phyloP scores from a whole-genome alignment of 306 rosid species.

The Begonia peltatifolia region DNA sequence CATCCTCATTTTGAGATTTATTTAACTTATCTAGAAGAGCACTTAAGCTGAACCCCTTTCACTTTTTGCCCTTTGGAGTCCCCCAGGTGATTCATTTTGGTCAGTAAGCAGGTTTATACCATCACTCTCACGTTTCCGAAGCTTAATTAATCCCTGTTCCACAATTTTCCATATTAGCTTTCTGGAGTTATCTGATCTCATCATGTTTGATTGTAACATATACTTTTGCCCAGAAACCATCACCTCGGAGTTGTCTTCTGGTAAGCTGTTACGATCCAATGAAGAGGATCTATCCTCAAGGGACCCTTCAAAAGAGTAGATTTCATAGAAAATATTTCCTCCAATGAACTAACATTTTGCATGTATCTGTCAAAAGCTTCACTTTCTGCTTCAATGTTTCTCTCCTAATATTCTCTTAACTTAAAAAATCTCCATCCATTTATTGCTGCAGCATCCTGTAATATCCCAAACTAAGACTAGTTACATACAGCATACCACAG shows the following conservation, averaged over 20 bases:
- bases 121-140: conserved; percentile 27
- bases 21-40: conserved; percentile 73
- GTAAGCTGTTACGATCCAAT: conserved; percentile 18
- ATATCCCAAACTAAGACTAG: conserved; percentile 20
- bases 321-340: conserved; percentile 61
- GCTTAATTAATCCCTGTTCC: conserved; percentile 55
- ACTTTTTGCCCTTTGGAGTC: conserved; percentile 22
- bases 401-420: conserved; percentile 63
- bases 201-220: conserved; percentile 45
- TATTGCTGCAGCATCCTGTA: conserved; percentile 75
- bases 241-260: conserved; percentile 25
- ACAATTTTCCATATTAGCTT: conserved; percentile 46
- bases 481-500: conserved; percentile 2
- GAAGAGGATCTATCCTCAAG: conserved; percentile 20
- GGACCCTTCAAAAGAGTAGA: conserved; percentile 23
- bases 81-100: conserved; percentile 24
- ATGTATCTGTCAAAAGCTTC: conserved; percentile 84
- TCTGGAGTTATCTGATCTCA: conserved; percentile 38
- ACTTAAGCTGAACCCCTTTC: conserved; percentile 41
- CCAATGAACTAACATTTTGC: conserved; percentile 63
- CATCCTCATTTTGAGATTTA: conserved; percentile 81
- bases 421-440: conserved; percentile 94
- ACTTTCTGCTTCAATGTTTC: conserved; percentile 57
- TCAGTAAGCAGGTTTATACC: conserved; percentile 20
- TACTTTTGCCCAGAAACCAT: conserved; percentile 40